Evolutionary conservation across 1,284 basidiomycete genomes (phyloP).

Genomic region (Microbotryomycetes sp.): DNA sequence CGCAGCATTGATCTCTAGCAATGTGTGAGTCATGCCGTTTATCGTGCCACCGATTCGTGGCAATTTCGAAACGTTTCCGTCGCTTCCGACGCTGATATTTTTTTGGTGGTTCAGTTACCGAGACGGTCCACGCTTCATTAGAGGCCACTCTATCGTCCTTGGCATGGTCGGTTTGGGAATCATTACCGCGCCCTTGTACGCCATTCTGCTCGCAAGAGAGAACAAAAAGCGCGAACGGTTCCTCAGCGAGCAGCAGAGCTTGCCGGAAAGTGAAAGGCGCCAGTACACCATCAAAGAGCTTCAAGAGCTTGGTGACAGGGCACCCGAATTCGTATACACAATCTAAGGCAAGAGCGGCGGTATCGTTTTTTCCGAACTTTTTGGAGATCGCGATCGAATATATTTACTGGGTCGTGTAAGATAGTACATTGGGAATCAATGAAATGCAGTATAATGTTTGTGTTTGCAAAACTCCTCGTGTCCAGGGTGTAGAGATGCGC

Average conservation of each 20-base stretch:
- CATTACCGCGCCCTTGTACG: constrained; percentile 49
- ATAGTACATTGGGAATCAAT: no score
- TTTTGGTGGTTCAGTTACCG: neutral
- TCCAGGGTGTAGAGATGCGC: no score
- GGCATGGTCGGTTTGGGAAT: constrained; percentile 61
- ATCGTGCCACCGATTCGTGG: no score
- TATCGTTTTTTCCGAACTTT: no score
- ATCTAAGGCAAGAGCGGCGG: no score
- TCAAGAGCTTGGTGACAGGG: constrained; percentile 31
- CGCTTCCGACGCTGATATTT: no score
- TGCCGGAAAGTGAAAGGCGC: constrained; percentile 26
- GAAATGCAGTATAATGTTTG: no score
- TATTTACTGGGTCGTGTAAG: no score
- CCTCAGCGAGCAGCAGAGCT: constrained; percentile 14
- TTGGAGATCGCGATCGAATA: no score
- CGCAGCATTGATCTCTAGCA: neutral
- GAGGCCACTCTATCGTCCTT: constrained; percentile 46
- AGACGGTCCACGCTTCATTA: neutral
- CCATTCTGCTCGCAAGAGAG: constrained; percentile 51
- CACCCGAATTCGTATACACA: constrained; percentile 24
- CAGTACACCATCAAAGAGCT: constrained; percentile 32
- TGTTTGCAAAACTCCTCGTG: no score
- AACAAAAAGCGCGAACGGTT: constrained; percentile 45
- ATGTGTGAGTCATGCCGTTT: neutral
- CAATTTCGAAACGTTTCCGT: no score